phyloP scores from a whole-genome alignment of 139 green algal species.

The Edaphochlamys debaryana region DNA sequence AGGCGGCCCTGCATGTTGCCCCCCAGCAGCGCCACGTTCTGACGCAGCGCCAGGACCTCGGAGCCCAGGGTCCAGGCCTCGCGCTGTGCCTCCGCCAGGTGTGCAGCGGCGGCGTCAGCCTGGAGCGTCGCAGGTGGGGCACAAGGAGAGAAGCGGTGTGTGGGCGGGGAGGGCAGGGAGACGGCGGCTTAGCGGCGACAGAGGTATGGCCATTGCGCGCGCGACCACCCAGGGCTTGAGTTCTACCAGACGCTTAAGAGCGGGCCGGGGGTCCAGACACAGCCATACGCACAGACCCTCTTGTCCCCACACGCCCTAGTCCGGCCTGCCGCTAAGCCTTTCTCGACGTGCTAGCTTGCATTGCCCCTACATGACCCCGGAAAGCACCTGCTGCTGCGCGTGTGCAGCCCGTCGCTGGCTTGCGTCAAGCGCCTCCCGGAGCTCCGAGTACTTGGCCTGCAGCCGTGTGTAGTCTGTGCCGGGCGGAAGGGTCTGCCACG shows the following conservation, averaged over 20 bases:
- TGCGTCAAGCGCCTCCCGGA: conserved; percentile 19
- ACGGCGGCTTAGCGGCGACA: too few species aligned
- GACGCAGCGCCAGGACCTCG: conserved; percentile 39
- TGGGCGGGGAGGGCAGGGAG: too few species aligned
- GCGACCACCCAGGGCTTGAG: too few species aligned
- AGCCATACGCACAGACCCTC: too few species aligned
- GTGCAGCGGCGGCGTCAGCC: not conserved
- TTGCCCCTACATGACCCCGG: too few species aligned
- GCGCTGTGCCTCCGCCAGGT: conserved; percentile 26
- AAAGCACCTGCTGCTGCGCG: conserved; percentile 23
- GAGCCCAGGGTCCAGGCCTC: conserved; percentile 23
- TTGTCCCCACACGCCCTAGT: too few species aligned
- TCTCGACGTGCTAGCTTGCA: too few species aligned
- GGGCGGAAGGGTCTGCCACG: conserved; percentile 9
- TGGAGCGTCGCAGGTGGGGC: not conserved
- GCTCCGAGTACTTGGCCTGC: conserved; percentile 27
- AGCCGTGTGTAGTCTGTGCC: conserved; percentile 15
- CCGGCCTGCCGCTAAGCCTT: too few species aligned
- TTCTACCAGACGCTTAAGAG: too few species aligned
- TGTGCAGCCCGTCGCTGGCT: not conserved
- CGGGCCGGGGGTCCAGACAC: too few species aligned
- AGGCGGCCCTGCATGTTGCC: conserved; percentile 51
- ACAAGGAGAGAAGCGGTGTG: too few species aligned
- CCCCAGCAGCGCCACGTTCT: conserved; percentile 44
- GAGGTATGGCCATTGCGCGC: too few species aligned